Percentiles rank a stretch among this genome's conserved stretches.
Conservation (phyloP, 1,284 basidiomycete genomes). For the Microbotryum lychnidis-dioicae region DNA sequence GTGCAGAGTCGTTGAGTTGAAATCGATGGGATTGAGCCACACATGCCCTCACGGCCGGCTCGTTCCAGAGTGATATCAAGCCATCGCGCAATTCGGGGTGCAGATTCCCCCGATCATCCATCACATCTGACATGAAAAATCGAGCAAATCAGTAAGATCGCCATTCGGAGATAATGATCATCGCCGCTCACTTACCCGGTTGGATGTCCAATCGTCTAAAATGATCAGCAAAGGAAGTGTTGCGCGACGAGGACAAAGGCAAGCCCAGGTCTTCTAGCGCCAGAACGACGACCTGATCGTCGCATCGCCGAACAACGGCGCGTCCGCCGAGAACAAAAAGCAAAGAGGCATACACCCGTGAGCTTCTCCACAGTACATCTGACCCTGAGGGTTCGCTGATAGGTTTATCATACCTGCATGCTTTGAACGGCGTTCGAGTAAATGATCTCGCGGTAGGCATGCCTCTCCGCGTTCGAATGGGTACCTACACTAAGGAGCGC, state of each 20-base stretch:
- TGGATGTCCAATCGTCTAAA: no score
- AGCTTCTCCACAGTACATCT: background rate
- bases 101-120: background rate
- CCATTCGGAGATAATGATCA: background rate
- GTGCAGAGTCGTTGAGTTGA: slow-evolving; percentile 9
- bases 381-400: background rate
- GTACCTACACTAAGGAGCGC: slow-evolving; percentile 42
- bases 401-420: slow-evolving; percentile 23
- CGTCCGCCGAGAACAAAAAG: background rate
- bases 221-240: background rate
- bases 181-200: no score
- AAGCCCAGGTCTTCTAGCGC: background rate
- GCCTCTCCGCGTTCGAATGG: slow-evolving; percentile 80
- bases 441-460: slow-evolving; percentile 94
- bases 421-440: slow-evolving; percentile 62
- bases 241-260: background rate
- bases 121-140: background rate
- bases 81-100: background rate
- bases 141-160: background rate
- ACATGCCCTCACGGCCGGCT: background rate
- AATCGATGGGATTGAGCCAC: background rate
- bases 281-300: background rate
- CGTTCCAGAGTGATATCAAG: background rate
- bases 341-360: background rate
- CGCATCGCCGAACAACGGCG: slow-evolving; percentile 2